Evolutionary conservation across 257 asterid species (phyloP).

Genomic region (Misopates orontium): DNA sequence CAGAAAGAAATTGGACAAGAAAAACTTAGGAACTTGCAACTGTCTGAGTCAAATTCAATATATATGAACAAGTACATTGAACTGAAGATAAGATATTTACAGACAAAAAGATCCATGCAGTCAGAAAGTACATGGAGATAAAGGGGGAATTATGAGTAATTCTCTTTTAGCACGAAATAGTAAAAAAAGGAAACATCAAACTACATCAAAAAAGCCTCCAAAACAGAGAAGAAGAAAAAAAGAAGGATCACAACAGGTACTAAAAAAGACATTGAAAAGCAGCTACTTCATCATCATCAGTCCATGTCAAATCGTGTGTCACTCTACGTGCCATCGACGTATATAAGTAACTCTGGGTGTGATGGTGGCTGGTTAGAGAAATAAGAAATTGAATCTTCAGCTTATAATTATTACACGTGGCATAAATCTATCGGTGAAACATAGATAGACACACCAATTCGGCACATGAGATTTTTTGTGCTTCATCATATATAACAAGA

Average conservation of each 20-base stretch:
- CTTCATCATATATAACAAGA: no score
- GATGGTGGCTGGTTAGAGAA: no score
- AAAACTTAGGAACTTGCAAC: not conserved
- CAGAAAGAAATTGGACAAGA: not conserved
- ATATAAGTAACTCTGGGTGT: no score
- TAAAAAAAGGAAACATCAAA: not conserved
- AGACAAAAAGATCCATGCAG: slow-evolving; percentile 25
- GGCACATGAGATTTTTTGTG: no score
- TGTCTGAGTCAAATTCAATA: not conserved
- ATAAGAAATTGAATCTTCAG: no score
- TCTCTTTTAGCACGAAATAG: slow-evolving; percentile 10
- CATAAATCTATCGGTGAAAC: no score
- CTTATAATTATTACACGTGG: no score
- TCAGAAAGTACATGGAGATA: slow-evolving; percentile 16
- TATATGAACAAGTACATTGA: slow-evolving; percentile 5
- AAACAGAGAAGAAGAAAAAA: not conserved
- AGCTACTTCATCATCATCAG: slow-evolving; percentile 2
- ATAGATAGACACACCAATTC: no score
- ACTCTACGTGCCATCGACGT: no score
- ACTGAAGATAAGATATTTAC: slow-evolving; percentile 24
- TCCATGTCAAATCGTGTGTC: no score
- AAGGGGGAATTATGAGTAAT: not conserved
- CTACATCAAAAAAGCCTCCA: slow-evolving; percentile 12
- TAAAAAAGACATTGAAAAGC: not conserved
- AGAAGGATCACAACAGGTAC: not conserved